Evolutionary conservation across 2,329 filamentous ascomycete species (phyloP), one percentile per base, ranked within the genome.

Genomic region (Pseudogymnoascus sp.): DNA sequence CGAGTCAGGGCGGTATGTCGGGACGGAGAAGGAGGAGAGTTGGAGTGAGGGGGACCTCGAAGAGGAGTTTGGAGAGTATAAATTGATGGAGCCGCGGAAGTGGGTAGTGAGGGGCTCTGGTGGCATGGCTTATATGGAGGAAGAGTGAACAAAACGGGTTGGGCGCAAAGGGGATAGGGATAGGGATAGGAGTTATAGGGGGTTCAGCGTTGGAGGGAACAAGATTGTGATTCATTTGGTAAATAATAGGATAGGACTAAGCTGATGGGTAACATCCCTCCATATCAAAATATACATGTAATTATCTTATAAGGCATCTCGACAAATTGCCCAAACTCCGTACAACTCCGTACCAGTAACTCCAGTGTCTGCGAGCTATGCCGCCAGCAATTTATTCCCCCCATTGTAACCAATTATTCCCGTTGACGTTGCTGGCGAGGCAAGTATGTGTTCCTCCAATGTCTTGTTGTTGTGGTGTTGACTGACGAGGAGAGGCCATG

Each of bases 1-100:
- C 27, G n/a, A 63, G 13, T 61, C 64, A 21, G 70, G 70, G 5
- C 62, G 59, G 27, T 72, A 72, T 66, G 62, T 69, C 17, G 61
- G 64, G 4, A 63, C 61, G 17, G 61, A 62, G 39, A 63, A 61
- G 51, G 58, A 44, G 38, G 61, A 63, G 60, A 62, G 55, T 59
- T 44, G 48, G 36, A 68, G 67, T 59, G 51, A 39, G 25, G 58
- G 64, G 39, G 63, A 63, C 41, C 67, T 66, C 41, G 69, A 69
- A 59, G 69, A 70, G 59, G 67, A 66, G 60, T 71, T 68, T 68
- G 68, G 48, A 33, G 13, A 55, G 3, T 55, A 55, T 55, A 55
- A 29, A 29, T 2, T 55, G 29, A 33, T 55, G 29, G 48, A 55
- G 29, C 48, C 48, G 29, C 29, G 48, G 15, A 29, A 8, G 29